These are phyloP conservation scores for Malus hybrid DNA, from an alignment of 331 rosid genomes.

Conservation along the genomic window DNA sequence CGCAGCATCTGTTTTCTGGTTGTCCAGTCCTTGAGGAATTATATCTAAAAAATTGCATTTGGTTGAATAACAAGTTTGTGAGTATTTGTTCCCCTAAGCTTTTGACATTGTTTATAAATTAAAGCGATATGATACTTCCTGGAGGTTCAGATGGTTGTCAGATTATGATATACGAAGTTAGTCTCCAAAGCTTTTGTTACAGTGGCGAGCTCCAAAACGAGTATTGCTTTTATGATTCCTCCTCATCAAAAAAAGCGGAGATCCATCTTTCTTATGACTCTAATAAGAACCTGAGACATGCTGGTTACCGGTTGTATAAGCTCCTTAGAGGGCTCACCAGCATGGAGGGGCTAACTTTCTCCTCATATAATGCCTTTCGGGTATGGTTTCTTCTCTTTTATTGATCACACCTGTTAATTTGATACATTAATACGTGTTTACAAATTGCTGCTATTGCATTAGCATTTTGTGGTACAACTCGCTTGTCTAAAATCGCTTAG, in stretches of 20 bases:
- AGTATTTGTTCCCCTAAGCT: not conserved
- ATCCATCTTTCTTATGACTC: not conserved
- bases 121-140: not conserved
- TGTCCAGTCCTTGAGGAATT: not conserved
- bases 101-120: not conserved
- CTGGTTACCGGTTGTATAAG: conserved; percentile 1
- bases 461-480: not conserved
- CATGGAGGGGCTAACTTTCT: not conserved
- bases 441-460: not conserved
- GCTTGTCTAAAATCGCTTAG: not conserved
- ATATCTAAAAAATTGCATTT: not conserved
- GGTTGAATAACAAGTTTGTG: not conserved
- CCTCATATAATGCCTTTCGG: not conserved
- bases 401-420: not conserved
- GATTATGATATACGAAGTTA: not conserved
- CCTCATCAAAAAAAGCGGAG: not conserved
- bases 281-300: not conserved
- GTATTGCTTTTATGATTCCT: not conserved
- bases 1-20: not conserved
- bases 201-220: not conserved
- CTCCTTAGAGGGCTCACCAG: not conserved
- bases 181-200: not conserved
- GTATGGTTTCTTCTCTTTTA: not conserved
- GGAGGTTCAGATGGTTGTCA: not conserved
- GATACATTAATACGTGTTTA: not conserved